A percentile compares a stretch with the other conserved stretches of the same genome.
phyloP scores from a whole-genome alignment of 495 filamentous ascomycete species.

The Poronia punctata region DNA sequence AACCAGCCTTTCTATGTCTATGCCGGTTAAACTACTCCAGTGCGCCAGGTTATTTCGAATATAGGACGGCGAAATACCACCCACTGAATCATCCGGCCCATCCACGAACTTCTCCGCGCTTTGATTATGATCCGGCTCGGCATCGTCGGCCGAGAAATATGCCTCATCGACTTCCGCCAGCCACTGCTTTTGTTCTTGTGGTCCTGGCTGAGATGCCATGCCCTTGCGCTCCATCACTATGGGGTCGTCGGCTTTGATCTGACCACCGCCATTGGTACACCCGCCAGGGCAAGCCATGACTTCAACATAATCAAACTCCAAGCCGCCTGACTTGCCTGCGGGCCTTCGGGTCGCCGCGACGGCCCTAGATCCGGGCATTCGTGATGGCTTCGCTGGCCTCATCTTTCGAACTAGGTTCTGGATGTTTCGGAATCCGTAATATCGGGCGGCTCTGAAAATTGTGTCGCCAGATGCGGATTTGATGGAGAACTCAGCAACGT shows the following conservation, averaged over 20 bases:
- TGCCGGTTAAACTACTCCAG: constrained; percentile 66
- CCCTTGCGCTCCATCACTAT: constrained; percentile 38
- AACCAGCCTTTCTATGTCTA: constrained; percentile 63
- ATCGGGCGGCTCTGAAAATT: constrained; percentile 76
- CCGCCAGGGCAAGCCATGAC: constrained; percentile 99
- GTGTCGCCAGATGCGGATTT: constrained; percentile 44
- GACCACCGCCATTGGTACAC: constrained; percentile 94
- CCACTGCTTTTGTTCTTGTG: constrained; percentile 79
- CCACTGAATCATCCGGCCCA: constrained; percentile 34
- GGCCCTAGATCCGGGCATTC: constrained; percentile 66
- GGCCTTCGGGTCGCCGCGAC: constrained; percentile 40
- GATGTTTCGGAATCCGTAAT: constrained; percentile 96
- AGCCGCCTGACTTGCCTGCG: constrained; percentile 31
- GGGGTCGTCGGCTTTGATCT: constrained; percentile 82
- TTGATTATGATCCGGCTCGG: constrained; percentile 31
- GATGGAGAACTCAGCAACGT: constrained; percentile 78
- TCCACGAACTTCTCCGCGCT: constrained; percentile 11
- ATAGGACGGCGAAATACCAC: constrained; percentile 49
- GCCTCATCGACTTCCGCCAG: constrained; percentile 82
- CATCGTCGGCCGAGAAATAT: constrained; percentile 77
- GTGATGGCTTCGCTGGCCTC: constrained; percentile 66
- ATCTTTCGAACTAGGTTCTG: constrained; percentile 89
- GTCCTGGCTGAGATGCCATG: constrained; percentile 48
- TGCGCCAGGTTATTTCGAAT: constrained; percentile 55
- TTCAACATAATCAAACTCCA: constrained; percentile 84